Conservation (phyloP, 176 grass and related monocot species). For the Oryza punctata region DNA sequence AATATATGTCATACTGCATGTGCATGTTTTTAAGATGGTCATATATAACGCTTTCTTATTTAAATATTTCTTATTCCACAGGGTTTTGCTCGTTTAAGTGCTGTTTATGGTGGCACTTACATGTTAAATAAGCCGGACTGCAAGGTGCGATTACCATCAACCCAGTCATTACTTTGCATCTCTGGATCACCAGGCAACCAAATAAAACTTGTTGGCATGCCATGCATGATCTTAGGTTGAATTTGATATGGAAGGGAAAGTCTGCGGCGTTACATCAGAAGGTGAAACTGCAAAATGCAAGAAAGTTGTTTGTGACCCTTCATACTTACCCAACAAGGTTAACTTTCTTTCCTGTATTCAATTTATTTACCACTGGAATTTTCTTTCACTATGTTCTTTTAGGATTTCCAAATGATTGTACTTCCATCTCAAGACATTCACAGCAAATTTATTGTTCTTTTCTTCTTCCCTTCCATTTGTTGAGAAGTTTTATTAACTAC, state of each 20-base stretch:
- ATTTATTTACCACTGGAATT: not conserved
- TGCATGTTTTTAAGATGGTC: slow-evolving; percentile 23
- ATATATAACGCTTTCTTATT: slow-evolving; percentile 21
- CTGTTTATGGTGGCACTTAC: slow-evolving; percentile 97
- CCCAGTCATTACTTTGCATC: not conserved
- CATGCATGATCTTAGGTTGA: slow-evolving; percentile 60
- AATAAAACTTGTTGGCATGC: slow-evolving; percentile 6
- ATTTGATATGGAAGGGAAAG: slow-evolving; percentile 90
- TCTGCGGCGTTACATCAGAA: slow-evolving; percentile 91
- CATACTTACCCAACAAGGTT: slow-evolving; percentile 89
- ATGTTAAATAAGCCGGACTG: slow-evolving; percentile 94
- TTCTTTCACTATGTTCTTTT: not conserved
- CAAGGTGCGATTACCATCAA: slow-evolving; percentile 55
- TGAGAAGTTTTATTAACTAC: not conserved
- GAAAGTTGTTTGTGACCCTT: slow-evolving; percentile 95
- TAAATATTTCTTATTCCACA: slow-evolving; percentile 31
- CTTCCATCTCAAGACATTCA: not conserved
- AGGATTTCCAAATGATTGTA: not conserved
- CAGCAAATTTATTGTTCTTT: slow-evolving; percentile 26
- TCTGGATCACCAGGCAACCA: not conserved
- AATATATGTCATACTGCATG: slow-evolving; percentile 10
- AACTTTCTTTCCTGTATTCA: not conserved
- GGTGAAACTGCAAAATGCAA: slow-evolving; percentile 94
- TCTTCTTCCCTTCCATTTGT: not conserved
- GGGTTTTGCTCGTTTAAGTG: slow-evolving; percentile 94